Evolutionary conservation across 345 rosid species (phyloP), one percentile per base, ranked within the genome.

Genomic region (Combretum micranthum): DNA sequence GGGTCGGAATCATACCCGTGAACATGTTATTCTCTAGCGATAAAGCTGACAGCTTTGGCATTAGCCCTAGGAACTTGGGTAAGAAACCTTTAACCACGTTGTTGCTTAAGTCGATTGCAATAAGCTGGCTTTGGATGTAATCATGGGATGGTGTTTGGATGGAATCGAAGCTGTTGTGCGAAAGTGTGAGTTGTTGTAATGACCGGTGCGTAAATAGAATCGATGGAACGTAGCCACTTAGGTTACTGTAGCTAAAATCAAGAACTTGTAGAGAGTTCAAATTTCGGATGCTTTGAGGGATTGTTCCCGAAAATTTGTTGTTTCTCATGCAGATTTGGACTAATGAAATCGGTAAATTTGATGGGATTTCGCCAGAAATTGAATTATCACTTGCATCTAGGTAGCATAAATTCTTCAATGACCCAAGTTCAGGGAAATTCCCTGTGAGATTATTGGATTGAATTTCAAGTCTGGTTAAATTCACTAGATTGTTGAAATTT

Each of bases 141-240:
- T 50, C 23, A 0, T 62, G 51, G 0, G 70, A 15, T 25, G 89
- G 96, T 4, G 85, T 48, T 3, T 82, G 75, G 23, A 91, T 59
- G 55, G 92, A 77, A 0, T 76, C 69, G 73, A 91, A 79, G 47
- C 58, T 63, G 68, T 90, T 87, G 78, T 55, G 70, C n/a, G 95
- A 75, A 64, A 91, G 89, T 18, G 79, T 81, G 48, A 88, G 86
- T 52, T 91, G 98, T 44, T 91, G 88, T 13, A 91, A 86, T 20
- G 95, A 75, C 12, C 81, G 83, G 62, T 75, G 91, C 55, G 56
- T 63, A 72, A 88, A 83, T 55, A 91, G 68, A 46, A 72, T 32
- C 0, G 77, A 64, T 19, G 92, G 87, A 53, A 83, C 67, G 0
- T 81, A 65, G 54, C 72, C 85, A 3, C 53, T 65, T 70, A 91